Evolutionary conservation across 139 green algal genomes (phyloP), one percentile per base, ranked within the genome.

Genomic region (Tetraselmis chui): DNA sequence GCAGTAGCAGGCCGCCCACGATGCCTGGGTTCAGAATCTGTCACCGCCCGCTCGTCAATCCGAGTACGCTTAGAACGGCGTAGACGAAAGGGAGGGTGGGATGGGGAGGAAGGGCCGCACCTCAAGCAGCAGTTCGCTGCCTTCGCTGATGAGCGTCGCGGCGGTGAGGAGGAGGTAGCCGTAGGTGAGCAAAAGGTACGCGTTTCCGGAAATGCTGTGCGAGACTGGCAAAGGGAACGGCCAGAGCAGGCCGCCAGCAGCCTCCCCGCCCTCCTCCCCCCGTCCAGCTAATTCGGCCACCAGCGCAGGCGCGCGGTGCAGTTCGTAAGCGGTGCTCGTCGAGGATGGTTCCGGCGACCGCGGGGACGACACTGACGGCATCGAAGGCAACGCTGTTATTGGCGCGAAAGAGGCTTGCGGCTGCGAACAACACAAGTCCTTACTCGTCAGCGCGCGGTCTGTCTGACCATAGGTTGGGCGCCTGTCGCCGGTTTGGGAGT

Each of bases 51-150:
- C n/a, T n/a, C n/a, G n/a, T n/a, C n/a, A n/a, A n/a, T n/a, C n/a
- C n/a, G n/a, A n/a, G n/a, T n/a, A n/a, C n/a, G n/a, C n/a, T n/a
- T n/a, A n/a, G n/a, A n/a, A n/a, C n/a, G n/a, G n/a, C n/a, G 27
- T n/a, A n/a, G n/a, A n/a, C n/a, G n/a, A n/a, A n/a, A n/a, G n/a
- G n/a, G n/a, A n/a, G n/a, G 45, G 18, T 67, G 45, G 45, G 45
- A 67, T 67, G 45, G 45, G 11, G 45, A 5, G 45, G 11, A 67
- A 25, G 45, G 45, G 45, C 45, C 11, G 45, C 45, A 89, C 81
- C 76, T 94, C 88, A 76, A 94, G 90, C 80, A 94, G 87, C 83
- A 93, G 76, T 86, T 94, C 91, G 45, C 78, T 88, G 45, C 91
- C 91, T 30, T 94, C 90, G 23, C 86, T 87, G 25, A 94, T 87